These are phyloP conservation scores for Dactylis glomerata DNA, from an alignment of 176 grass and related monocot genomes.

Conservation along the genomic window DNA sequence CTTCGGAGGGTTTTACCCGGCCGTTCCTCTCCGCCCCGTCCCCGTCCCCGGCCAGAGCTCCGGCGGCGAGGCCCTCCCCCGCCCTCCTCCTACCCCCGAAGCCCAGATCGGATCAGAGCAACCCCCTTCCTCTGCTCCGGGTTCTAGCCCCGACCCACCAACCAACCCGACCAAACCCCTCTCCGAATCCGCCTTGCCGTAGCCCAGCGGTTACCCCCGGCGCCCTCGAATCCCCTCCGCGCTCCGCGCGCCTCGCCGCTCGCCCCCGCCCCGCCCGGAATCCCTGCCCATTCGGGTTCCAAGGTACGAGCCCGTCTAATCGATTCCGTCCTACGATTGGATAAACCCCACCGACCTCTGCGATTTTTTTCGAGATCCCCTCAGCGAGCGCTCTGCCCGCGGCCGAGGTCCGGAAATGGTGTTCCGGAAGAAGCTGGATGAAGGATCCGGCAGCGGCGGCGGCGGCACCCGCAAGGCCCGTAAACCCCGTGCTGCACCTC, in stretches of 20 bases:
- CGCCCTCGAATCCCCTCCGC: not conserved
- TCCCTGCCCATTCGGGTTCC: not conserved
- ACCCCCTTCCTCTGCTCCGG: not conserved
- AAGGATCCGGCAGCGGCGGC: conserved; percentile 34
- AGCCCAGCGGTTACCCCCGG: not conserved
- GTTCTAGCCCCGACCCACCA: not conserved
- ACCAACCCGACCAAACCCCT: not conserved
- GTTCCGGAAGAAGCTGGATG: conserved; percentile 62
- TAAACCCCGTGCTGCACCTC: conserved; percentile 41
- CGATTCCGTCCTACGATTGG: not conserved
- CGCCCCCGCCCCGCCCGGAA: not conserved
- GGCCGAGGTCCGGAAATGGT: conserved; percentile 44
- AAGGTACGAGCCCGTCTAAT: not conserved
- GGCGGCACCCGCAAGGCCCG: conserved; percentile 6
- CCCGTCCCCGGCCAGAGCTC: not conserved
- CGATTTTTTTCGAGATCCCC: not conserved
- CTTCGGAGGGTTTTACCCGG: conserved; percentile 10
- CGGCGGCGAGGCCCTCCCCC: not conserved
- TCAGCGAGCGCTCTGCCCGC: conserved; percentile 5
- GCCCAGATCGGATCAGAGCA: not conserved
- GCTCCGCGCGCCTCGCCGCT: not conserved
- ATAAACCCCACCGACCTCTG: conserved; percentile 11
- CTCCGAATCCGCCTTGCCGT: not conserved
- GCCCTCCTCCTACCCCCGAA: not conserved
- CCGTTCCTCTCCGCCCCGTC: not conserved